These are phyloP conservation scores for Hysterangium stoloniferum DNA, from an alignment of 768 basidiomycete species.

Conservation along the genomic window DNA sequence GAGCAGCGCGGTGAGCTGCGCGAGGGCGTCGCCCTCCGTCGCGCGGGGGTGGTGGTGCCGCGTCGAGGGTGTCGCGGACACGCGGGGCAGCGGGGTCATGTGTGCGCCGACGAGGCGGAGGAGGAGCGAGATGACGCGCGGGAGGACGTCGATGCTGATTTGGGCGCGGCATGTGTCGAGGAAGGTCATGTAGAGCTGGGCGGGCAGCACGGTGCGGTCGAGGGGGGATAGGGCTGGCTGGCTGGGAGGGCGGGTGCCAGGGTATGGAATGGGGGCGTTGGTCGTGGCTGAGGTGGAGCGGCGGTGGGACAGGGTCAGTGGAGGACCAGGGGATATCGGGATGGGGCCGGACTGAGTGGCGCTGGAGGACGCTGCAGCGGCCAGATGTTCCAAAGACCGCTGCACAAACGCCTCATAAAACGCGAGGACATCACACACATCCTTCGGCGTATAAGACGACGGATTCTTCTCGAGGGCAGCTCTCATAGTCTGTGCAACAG, in stretches of 20 bases:
- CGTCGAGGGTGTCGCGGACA: slow-evolving; percentile 39
- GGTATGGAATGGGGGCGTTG: slow-evolving; percentile 30
- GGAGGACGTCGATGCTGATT: slow-evolving; percentile 46
- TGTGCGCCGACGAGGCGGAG: slow-evolving; percentile 63
- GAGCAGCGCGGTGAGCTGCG: slow-evolving; percentile 61
- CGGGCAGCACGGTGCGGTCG: slow-evolving; percentile 32
- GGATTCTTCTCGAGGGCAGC: slow-evolving; percentile 44
- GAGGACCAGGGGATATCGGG: slow-evolving; percentile 28
- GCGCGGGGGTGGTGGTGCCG: slow-evolving; percentile 23
- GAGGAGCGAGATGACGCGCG: slow-evolving; percentile 58
- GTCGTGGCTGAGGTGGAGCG: slow-evolving; percentile 42
- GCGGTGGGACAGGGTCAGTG: slow-evolving; percentile 48
- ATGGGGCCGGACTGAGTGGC: slow-evolving; percentile 23
- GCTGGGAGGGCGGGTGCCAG: slow-evolving; percentile 20
- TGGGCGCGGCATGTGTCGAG: slow-evolving; percentile 53
- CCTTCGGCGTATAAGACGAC: slow-evolving; percentile 53
- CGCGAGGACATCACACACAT: slow-evolving; percentile 45
- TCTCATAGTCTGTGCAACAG: slow-evolving; percentile 51
- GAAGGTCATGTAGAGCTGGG: slow-evolving; percentile 55
- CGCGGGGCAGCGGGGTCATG: slow-evolving; percentile 56
- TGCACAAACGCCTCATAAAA: slow-evolving; percentile 58
- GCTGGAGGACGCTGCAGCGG: background rate
- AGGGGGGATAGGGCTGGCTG: slow-evolving; percentile 1
- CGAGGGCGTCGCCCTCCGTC: slow-evolving; percentile 35
- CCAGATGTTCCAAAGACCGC: slow-evolving; percentile 35